These are phyloP conservation scores for Colletotrichum liriopes DNA, from an alignment of 2,329 filamentous ascomycete species.

Conservation along the genomic window DNA sequence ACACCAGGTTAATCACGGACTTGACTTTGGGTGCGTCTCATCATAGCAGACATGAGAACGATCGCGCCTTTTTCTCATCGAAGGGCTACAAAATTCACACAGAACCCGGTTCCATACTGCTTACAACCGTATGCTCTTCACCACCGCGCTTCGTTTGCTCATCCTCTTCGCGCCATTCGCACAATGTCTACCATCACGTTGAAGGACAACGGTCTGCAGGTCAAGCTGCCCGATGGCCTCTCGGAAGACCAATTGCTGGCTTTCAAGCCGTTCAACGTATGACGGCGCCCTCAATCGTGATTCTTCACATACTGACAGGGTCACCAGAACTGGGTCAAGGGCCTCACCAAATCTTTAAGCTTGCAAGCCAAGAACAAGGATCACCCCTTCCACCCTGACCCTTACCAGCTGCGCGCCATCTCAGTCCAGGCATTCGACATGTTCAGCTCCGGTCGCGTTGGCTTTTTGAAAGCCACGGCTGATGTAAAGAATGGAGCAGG, in stretches of 20 bases:
- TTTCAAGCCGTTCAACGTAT: conserved; percentile 68
- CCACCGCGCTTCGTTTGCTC: too few species aligned
- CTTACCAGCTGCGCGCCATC: conserved; percentile 67
- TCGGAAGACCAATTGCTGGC: conserved; percentile 60
- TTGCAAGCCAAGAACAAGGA: conserved; percentile 57
- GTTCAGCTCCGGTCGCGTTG: conserved; percentile 64
- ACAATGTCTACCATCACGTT: conserved; percentile 61
- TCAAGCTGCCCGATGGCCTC: conserved; percentile 62
- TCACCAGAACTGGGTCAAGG: conserved; percentile 64
- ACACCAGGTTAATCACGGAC: neutral
- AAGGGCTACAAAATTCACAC: too few species aligned
- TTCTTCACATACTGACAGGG: conserved; percentile 16
- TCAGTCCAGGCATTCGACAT: conserved; percentile 69
- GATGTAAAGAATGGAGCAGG: conserved; percentile 63
- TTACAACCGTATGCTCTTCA: neutral
- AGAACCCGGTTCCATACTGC: too few species aligned
- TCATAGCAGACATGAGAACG: neutral
- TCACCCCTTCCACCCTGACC: conserved; percentile 69
- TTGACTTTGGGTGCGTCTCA: neutral
- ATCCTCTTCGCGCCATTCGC: neutral
- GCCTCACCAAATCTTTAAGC: conserved; percentile 61
- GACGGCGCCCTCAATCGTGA: fast-evolving
- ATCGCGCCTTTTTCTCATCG: neutral
- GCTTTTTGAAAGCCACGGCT: conserved; percentile 71
- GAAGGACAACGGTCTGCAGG: conserved; percentile 55